Evolutionary conservation across 257 asterid species (phyloP).

Genomic region (Fraxinus quadrangulata): DNA sequence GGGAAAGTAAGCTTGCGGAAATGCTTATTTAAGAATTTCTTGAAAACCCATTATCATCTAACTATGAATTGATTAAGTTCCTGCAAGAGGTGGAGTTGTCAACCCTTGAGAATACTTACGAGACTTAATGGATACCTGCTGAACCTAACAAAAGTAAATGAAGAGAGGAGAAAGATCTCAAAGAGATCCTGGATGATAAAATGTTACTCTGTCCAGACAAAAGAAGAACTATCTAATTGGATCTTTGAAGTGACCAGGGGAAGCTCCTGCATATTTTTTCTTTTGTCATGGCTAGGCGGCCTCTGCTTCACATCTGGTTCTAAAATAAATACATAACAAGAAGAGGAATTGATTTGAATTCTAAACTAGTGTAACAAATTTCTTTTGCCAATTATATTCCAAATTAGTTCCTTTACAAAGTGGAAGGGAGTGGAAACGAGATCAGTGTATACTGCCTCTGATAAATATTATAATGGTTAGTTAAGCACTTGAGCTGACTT

Average conservation of each 20-base stretch:
- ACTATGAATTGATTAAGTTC: neutral
- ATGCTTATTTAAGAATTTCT: neutral
- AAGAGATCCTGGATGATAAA: neutral
- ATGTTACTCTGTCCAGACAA: neutral
- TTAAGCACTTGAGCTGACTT: neutral
- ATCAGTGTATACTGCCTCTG: neutral
- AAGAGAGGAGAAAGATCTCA: neutral
- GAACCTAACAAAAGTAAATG: neutral
- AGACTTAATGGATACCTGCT: neutral
- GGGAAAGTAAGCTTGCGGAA: neutral
- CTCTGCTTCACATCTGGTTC: neutral
- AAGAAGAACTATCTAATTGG: neutral
- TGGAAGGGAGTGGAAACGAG: neutral
- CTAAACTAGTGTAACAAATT: neutral
- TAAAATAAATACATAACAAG: neutral
- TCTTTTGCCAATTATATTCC: conserved; percentile 14
- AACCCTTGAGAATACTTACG: too few relatives aligned
- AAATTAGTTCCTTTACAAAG: conserved; percentile 8
- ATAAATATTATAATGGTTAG: neutral
- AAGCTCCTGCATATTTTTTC: neutral
- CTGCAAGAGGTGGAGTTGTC: neutral
- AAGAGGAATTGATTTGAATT: neutral
- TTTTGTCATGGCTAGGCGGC: neutral
- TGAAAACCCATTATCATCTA: neutral
- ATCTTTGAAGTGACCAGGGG: neutral